Evolutionary conservation across 768 basidiomycete genomes (phyloP).

Genomic region (Lyophyllum semitale): DNA sequence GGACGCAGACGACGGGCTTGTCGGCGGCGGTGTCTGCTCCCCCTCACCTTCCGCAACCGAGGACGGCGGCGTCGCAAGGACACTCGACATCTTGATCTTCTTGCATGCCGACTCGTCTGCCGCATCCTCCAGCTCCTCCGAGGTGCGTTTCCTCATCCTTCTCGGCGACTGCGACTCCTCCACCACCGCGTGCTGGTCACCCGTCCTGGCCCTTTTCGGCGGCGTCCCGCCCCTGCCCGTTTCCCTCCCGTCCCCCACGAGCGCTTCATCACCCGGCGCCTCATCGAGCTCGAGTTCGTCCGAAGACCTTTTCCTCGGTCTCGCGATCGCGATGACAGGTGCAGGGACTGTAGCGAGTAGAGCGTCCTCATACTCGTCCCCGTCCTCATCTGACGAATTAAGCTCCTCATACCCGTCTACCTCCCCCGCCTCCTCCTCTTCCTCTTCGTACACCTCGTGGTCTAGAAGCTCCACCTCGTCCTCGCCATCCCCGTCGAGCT

Average conservation of each 20-base stretch:
- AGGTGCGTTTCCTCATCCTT: slow-evolving; percentile 47
- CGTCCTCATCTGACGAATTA: slow-evolving; percentile 8
- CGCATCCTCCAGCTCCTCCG: slow-evolving; percentile 48
- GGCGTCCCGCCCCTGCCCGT: slow-evolving; percentile 26
- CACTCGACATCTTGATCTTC: slow-evolving; percentile 12
- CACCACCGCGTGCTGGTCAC: slow-evolving; percentile 4
- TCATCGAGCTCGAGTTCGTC: background rate
- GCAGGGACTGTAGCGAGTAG: too few species aligned
- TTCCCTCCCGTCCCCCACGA: background rate
- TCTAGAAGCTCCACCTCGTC: slow-evolving; percentile 24
- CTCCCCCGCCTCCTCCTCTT: slow-evolving; percentile 31
- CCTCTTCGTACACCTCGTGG: slow-evolving; percentile 20
- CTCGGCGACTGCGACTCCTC: slow-evolving; percentile 9
- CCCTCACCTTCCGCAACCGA: background rate
- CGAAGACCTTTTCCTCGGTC: background rate
- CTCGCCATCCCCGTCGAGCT: slow-evolving; percentile 24
- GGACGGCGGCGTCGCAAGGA: too few species aligned
- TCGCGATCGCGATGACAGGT: background rate
- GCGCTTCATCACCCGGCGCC: background rate
- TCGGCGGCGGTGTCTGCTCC: background rate
- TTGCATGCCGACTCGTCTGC: slow-evolving; percentile 1
- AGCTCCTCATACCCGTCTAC: slow-evolving; percentile 30
- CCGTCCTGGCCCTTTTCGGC: slow-evolving; percentile 29
- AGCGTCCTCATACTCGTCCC: background rate
- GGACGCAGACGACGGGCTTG: slow-evolving; percentile 4